Conservation (phyloP, 345 rosid species). For the Viola odorata region DNA sequence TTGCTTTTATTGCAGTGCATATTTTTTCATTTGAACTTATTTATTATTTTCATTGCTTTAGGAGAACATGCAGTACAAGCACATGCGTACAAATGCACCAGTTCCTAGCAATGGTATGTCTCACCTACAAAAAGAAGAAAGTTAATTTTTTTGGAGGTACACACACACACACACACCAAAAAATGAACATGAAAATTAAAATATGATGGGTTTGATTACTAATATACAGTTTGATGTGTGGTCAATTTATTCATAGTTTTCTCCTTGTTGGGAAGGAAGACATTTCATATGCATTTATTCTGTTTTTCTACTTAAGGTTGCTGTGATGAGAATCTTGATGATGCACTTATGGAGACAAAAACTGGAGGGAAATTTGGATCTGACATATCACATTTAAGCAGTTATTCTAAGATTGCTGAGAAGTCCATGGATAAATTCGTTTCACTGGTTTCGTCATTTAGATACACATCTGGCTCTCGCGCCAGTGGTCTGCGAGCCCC, state of each 20-base stretch:
- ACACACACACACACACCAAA: neutral
- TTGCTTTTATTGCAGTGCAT: neutral
- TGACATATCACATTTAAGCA: slow-evolving; percentile 61
- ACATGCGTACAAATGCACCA: slow-evolving; percentile 34
- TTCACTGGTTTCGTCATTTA: slow-evolving; percentile 63
- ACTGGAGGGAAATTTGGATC: slow-evolving; percentile 59
- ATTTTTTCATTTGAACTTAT: slow-evolving; percentile 5
- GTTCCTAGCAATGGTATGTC: slow-evolving; percentile 32
- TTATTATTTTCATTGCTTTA: slow-evolving; percentile 27
- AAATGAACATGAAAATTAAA: neutral
- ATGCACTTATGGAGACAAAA: slow-evolving; percentile 20
- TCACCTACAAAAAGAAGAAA: neutral
- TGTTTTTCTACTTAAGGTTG: slow-evolving; percentile 19
- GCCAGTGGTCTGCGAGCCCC: slow-evolving; percentile 97
- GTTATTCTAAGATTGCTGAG: slow-evolving; percentile 74
- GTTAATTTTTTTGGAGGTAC: neutral
- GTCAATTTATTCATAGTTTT: too few species aligned
- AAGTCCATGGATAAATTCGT: slow-evolving; percentile 74
- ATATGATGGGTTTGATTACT: too few species aligned
- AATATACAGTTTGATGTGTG: too few species aligned
- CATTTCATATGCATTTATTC: neutral
- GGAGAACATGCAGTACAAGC: slow-evolving; percentile 54
- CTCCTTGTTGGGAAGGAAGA: neutral
- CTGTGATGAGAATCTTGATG: slow-evolving; percentile 26
- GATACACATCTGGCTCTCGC: slow-evolving; percentile 64